Percentiles rank a stretch among this genome's conserved stretches.
Evolutionary conservation across 805 yeast species (phyloP).

Genomic region (Wickerhamomyces alni): DNA sequence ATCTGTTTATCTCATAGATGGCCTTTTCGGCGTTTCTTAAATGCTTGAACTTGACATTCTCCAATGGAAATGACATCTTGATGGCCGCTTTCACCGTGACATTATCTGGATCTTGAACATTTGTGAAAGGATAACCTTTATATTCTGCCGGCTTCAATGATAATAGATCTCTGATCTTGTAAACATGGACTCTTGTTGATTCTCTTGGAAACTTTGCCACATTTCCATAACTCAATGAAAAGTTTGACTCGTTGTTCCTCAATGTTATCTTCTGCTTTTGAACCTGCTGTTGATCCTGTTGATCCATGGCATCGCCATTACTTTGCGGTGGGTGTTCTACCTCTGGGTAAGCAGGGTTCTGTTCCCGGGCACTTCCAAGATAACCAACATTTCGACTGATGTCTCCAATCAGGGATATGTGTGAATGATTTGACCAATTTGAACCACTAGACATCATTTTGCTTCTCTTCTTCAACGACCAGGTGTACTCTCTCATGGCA

Average conservation of each 20-base stretch:
- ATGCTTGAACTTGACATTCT: slow-evolving; percentile 15
- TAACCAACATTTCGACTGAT: no score
- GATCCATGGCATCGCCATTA: no score
- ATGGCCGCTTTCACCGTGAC: slow-evolving; percentile 1
- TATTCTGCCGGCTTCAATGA: slow-evolving; percentile 14
- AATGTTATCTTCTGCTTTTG: no score
- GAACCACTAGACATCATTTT: slow-evolving; percentile 15
- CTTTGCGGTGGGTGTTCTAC: no score
- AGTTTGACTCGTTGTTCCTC: no score
- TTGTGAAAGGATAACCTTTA: slow-evolving; percentile 10
- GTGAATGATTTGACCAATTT: slow-evolving; percentile 14
- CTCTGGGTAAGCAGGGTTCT: no score
- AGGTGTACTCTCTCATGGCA: slow-evolving; percentile 24
- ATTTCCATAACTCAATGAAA: no score
- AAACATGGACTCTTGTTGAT: no score
- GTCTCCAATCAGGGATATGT: neutral
- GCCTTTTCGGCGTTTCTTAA: slow-evolving; percentile 23
- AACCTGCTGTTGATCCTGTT: no score
- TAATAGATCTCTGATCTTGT: slow-evolving; percentile 14
- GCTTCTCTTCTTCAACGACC: slow-evolving; percentile 14
- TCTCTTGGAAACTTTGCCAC: no score
- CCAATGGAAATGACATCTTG: slow-evolving; percentile 6
- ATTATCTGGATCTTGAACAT: neutral
- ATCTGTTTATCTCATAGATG: slow-evolving; percentile 17
- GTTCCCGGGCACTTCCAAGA: no score